phyloP scores from a whole-genome alignment of 2,329 filamentous ascomycete species.

The Onygenales sp. region DNA sequence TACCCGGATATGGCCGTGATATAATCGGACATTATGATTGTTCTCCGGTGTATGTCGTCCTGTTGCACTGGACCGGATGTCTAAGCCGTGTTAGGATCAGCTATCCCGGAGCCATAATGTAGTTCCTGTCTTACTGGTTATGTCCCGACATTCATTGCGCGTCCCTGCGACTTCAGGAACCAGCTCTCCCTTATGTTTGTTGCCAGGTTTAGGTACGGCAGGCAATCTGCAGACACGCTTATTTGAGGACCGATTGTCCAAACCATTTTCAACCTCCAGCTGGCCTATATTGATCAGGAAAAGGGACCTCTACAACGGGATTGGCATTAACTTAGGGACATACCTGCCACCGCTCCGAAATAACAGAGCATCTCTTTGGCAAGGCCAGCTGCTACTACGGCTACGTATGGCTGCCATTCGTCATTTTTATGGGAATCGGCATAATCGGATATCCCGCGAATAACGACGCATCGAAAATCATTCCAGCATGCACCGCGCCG shows the following conservation, averaged over 20 bases:
- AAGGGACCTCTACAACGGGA: too few species aligned
- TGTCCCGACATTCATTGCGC: too few species aligned
- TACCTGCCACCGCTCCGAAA: neutral
- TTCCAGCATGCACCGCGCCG: neutral
- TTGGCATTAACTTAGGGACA: neutral
- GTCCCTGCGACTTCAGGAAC: too few species aligned
- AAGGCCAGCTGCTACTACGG: neutral
- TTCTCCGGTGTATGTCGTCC: neutral
- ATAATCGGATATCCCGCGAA: neutral
- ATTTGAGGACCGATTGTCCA: too few species aligned
- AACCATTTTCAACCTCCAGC: too few species aligned
- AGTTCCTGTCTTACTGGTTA: neutral
- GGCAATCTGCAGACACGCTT: too few species aligned
- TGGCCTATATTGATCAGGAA: too few species aligned
- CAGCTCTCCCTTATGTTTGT: too few species aligned
- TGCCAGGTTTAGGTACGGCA: too few species aligned
- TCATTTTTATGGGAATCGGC: neutral
- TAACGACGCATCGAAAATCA: neutral
- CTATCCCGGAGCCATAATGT: neutral
- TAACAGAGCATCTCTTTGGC: neutral
- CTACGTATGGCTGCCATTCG: neutral
- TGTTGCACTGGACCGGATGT: neutral
- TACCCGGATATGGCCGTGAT: neutral
- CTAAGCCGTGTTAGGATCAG: neutral
- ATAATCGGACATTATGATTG: neutral